These are phyloP conservation scores for Oenanthe sinensis DNA, from an alignment of 129 eudicot species.

Conservation along the genomic window DNA sequence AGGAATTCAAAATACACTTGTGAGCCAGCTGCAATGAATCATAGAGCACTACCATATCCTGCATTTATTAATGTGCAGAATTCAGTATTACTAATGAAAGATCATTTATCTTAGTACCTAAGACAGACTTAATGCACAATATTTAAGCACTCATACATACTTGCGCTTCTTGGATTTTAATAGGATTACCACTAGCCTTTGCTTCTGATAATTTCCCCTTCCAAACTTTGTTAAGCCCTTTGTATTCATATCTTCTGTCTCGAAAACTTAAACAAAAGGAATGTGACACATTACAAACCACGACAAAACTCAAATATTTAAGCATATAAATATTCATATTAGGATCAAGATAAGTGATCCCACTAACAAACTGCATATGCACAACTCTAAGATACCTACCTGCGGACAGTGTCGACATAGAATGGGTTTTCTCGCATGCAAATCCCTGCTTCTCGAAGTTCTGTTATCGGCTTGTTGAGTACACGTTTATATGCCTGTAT, in stretches of 20 bases:
- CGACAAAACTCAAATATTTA: slow-evolving; percentile 2
- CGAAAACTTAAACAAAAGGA: slow-evolving; percentile 61
- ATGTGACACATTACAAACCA: slow-evolving; percentile 10
- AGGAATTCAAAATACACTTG: slow-evolving; percentile 95
- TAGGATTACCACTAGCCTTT: slow-evolving; percentile 89
- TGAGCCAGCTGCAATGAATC: slow-evolving; percentile 98
- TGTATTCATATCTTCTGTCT: slow-evolving; percentile 98
- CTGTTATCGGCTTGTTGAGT: slow-evolving; percentile 77
- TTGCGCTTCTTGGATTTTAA: slow-evolving; percentile 98
- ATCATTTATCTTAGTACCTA: not conserved
- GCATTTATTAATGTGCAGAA: slow-evolving; percentile 22
- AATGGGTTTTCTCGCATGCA: slow-evolving; percentile 99
- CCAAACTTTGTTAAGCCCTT: slow-evolving; percentile 99
- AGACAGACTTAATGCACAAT: not conserved
- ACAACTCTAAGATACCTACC: slow-evolving; percentile 40
- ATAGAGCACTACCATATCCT: slow-evolving; percentile 98
- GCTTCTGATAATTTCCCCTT: slow-evolving; percentile 95
- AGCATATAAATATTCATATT: not conserved
- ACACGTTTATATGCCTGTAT: slow-evolving; percentile 88
- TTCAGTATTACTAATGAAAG: slow-evolving; percentile 1
- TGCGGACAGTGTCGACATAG: slow-evolving; percentile 97
- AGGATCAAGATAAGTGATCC: not conserved
- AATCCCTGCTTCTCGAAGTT: slow-evolving; percentile 91
- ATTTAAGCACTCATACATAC: slow-evolving; percentile 20
- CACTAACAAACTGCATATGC: not conserved